Evolutionary conservation across 352 stramenopile genomes (phyloP).

Genomic region (Thalassiosira exigua): DNA sequence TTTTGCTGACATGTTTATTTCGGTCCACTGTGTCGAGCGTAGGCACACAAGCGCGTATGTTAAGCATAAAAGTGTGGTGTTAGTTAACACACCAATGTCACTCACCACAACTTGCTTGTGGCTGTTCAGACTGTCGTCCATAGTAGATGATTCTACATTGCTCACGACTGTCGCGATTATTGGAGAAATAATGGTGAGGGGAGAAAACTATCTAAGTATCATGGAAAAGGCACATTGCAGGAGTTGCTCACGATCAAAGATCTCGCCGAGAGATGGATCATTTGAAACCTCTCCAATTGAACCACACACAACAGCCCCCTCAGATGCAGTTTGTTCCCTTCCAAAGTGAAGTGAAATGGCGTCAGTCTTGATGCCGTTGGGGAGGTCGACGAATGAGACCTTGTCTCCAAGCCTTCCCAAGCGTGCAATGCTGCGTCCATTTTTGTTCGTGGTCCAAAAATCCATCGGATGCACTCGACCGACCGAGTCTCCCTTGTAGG

Average conservation of each 20-base stretch:
- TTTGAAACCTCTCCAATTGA: conserved; percentile 25
- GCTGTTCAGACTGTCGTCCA: conserved; percentile 29
- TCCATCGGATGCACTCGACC: conserved; percentile 39
- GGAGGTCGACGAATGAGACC: conserved; percentile 62
- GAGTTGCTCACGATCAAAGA: too few species aligned
- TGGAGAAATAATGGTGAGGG: too few species aligned
- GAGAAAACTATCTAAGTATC: too few species aligned
- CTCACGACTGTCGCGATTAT: too few species aligned
- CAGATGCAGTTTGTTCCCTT: too few species aligned
- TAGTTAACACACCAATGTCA: neutral
- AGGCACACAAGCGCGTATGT: conserved; percentile 1
- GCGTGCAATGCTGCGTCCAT: neutral
- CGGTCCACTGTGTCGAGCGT: conserved; percentile 25
- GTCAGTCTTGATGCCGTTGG: conserved; percentile 54
- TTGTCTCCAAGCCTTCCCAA: conserved; percentile 58
- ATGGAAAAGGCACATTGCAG: too few species aligned
- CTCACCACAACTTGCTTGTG: conserved; percentile 34
- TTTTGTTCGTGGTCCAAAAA: conserved; percentile 43
- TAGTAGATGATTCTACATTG: conserved; percentile 10
- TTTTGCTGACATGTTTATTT: conserved; percentile 20
- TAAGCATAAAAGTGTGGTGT: neutral
- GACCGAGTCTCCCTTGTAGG: too few species aligned
- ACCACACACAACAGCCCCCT: conserved; percentile 21
- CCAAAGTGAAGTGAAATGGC: conserved; percentile 60
- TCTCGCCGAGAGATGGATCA: conserved; percentile 15